phyloP scores from a whole-genome alignment of 2,329 filamentous ascomycete genomes.

The Albophoma yamanashiensis region DNA sequence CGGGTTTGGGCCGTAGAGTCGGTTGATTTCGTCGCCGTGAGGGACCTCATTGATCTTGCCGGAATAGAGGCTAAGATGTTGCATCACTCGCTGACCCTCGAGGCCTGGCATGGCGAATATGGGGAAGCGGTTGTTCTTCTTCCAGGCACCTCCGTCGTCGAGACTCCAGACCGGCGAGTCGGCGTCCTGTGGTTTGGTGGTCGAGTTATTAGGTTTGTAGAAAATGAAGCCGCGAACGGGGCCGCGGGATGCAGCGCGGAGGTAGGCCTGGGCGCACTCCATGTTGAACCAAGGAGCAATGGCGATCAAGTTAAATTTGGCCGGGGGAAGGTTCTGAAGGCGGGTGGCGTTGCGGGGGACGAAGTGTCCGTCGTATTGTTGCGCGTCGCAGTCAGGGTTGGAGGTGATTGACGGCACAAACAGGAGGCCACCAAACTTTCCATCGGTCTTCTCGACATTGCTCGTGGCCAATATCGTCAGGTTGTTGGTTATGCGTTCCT shows the following conservation, averaged over 20 bases:
- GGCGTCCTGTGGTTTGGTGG: conserved; percentile 52
- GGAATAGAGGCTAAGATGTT: conserved; percentile 64
- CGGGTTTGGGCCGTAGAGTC: conserved; percentile 42
- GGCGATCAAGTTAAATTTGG: conserved; percentile 65
- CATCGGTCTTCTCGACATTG: conserved; percentile 46
- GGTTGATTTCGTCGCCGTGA: conserved; percentile 43
- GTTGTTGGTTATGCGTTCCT: conserved; percentile 40
- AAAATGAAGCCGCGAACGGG: conserved; percentile 54
- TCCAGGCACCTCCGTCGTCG: conserved; percentile 62
- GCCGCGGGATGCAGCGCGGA: conserved; percentile 48
- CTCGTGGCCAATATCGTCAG: conserved; percentile 69
- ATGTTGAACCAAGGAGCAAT: conserved; percentile 77
- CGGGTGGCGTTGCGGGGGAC: conserved; percentile 69
- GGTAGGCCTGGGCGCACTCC: conserved; percentile 63
- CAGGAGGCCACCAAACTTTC: conserved; percentile 64
- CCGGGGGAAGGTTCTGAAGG: conserved; percentile 53
- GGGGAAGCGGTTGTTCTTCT: conserved; percentile 58
- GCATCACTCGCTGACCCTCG: conserved; percentile 58
- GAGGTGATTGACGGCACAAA: conserved; percentile 65
- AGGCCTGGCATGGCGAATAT: conserved; percentile 70
- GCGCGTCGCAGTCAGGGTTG: conserved; percentile 50
- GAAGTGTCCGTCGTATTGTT: conserved; percentile 51
- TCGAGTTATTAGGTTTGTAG: conserved; percentile 46
- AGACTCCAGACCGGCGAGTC: conserved; percentile 61
- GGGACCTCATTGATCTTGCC: conserved; percentile 57